phyloP scores from a whole-genome alignment of 176 grass and related monocot genomes.

The Paspalum notatum region DNA sequence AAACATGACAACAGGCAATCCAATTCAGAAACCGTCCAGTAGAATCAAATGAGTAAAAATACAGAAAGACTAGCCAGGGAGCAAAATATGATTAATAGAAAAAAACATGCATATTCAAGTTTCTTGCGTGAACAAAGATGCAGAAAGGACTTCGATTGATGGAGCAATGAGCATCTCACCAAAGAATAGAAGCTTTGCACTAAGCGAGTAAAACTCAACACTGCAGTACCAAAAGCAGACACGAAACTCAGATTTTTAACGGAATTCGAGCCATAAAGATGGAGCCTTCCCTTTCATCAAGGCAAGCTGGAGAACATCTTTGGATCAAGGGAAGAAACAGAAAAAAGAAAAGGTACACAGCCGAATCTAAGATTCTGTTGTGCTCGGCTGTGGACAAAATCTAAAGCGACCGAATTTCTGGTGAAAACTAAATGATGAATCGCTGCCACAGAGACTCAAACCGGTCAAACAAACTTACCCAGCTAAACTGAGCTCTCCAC shows the following conservation, averaged over 20 bases:
- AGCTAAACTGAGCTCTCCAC: not conserved
- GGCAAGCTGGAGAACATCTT: constrained; percentile 40
- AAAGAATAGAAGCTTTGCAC: not conserved
- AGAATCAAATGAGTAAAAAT: not conserved
- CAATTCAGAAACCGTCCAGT: not conserved
- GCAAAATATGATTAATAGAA: constrained; percentile 23
- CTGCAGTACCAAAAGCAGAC: constrained; percentile 36
- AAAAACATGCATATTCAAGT: constrained; percentile 6
- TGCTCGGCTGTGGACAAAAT: constrained; percentile 5
- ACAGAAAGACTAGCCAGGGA: not conserved
- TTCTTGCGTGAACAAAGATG: constrained; percentile 8
- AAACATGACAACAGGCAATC: constrained; percentile 10
- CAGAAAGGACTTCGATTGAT: constrained; percentile 20
- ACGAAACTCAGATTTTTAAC: constrained; percentile 36
- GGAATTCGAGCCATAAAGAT: constrained; percentile 37
- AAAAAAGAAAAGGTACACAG: not conserved
- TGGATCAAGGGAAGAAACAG: constrained; percentile 42
- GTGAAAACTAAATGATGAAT: not conserved
- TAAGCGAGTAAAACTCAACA: not conserved
- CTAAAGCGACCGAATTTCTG: not conserved
- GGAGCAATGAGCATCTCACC: constrained; percentile 19
- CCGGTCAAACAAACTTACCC: not conserved
- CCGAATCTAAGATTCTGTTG: constrained; percentile 39
- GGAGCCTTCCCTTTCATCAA: constrained; percentile 29
- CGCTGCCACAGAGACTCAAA: not conserved